Evolutionary conservation across 768 basidiomycete species (phyloP).

Genomic region (Chalciporus chontae): DNA sequence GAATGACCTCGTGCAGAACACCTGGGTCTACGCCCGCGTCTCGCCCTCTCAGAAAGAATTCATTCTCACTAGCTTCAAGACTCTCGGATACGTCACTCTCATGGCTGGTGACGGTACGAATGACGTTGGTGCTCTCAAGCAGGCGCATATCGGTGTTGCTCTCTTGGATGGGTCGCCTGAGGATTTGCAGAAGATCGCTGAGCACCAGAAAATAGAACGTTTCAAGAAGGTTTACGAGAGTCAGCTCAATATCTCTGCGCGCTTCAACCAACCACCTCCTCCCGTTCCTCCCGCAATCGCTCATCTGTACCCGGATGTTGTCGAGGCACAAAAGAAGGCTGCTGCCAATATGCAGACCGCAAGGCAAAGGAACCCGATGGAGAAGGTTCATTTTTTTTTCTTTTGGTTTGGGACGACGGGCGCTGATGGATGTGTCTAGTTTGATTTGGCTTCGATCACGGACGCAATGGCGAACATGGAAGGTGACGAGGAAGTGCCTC

Average conservation of each 20-base stretch:
- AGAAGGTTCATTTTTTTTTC: constrained; percentile 57
- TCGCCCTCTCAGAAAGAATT: constrained; percentile 94
- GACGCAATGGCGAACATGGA: constrained; percentile 91
- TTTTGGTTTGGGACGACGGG: background rate
- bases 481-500: constrained; percentile 90
- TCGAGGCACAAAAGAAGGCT: constrained; percentile 83
- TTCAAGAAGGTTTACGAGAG: constrained; percentile 97
- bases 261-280: constrained; percentile 92
- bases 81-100: constrained; percentile 85
- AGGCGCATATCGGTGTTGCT: constrained; percentile 96
- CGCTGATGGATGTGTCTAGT: constrained; percentile 41
- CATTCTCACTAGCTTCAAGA: constrained; percentile 88
- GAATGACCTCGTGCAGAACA: constrained; percentile 84
- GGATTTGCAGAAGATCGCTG: constrained; percentile 90
- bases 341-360: constrained; percentile 61
- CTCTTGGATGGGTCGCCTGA: constrained; percentile 87
- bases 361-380: constrained; percentile 82
- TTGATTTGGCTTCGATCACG: constrained; percentile 75
- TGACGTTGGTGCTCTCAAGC: constrained; percentile 97
- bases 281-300: constrained; percentile 88
- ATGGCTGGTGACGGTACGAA: constrained; percentile 99
- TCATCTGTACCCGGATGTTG: constrained; percentile 85
- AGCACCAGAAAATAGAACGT: constrained; percentile 84
- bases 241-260: constrained; percentile 83
- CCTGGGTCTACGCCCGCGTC: constrained; percentile 98